Conservation (phyloP, 2,329 filamentous ascomycete genomes). For the Lecanicillium sp. region DNA sequence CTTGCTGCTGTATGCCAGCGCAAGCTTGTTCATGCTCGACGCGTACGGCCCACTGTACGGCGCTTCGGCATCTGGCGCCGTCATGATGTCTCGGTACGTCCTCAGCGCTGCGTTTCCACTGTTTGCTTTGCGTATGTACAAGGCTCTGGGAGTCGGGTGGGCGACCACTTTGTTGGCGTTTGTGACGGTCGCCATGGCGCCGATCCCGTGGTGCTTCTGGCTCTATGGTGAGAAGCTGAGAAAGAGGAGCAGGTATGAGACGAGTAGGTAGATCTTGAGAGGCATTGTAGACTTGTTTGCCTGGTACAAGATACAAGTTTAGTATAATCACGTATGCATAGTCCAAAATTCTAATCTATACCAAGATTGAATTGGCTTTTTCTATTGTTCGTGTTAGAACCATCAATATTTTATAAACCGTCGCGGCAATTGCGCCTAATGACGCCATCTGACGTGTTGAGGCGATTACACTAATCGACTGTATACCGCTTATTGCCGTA, state of each 20-base stretch:
- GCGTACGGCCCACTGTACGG: conserved; percentile 20
- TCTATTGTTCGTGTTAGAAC: no score
- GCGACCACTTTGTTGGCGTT: conserved; percentile 35
- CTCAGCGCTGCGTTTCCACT: conserved; percentile 51
- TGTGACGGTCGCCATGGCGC: conserved; percentile 26
- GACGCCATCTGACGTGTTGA: no score
- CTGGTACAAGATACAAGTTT: no score
- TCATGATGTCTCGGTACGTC: conserved; percentile 35
- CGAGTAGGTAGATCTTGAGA: conserved; percentile 15
- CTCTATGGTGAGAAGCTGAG: conserved; percentile 15
- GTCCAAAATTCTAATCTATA: no score
- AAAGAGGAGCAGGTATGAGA: conserved; percentile 18
- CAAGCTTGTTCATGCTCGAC: conserved; percentile 20
- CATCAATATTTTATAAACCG: no score
- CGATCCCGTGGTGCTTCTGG: conserved; percentile 25
- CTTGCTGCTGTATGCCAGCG: conserved; percentile 19
- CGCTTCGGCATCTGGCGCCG: conserved; percentile 17
- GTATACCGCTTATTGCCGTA: no score
- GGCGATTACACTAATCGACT: no score
- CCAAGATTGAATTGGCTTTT: no score
- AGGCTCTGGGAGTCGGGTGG: conserved; percentile 32
- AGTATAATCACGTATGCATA: no score
- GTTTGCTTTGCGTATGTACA: conserved; percentile 29
- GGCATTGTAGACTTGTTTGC: no score
- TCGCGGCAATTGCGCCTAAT: no score